These are phyloP conservation scores for Fusarium sp. DNA, from an alignment of 2,329 filamentous ascomycete genomes.

Conservation along the genomic window DNA sequence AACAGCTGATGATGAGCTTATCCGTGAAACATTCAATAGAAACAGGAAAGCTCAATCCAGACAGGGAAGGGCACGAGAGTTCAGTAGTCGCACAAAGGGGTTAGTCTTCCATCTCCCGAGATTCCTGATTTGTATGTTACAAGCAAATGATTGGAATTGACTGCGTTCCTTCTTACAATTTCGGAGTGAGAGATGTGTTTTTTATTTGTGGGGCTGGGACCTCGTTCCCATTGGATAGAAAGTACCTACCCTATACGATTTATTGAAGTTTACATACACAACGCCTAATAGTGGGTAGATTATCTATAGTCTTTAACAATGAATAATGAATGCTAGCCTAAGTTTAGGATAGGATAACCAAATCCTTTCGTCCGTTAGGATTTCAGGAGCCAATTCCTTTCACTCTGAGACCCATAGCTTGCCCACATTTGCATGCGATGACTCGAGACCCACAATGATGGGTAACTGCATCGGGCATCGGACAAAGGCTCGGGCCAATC, in stretches of 20 bases:
- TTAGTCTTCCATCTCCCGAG: not conserved
- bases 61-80: too few species aligned
- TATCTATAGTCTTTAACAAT: too few species aligned
- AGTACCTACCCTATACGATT: not conserved
- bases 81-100: not conserved
- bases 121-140: not conserved
- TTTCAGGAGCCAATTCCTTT: too few species aligned
- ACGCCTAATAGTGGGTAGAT: too few species aligned
- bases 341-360: too few species aligned
- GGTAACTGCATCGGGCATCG: constrained; percentile 16
- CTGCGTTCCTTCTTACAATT: not conserved
- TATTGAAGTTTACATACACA: too few species aligned
- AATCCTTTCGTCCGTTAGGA: too few species aligned
- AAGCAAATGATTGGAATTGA: not conserved
- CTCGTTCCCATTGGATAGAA: not conserved
- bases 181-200: not conserved
- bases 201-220: not conserved
- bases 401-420: too few species aligned
- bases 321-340: too few species aligned
- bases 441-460: not conserved
- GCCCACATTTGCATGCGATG: not conserved
- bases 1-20: not conserved
- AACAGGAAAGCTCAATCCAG: not conserved
- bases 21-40: not conserved
- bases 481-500: constrained; percentile 4